Percentiles rank a stretch among this genome's conserved stretches.
Conservation (phyloP, 345 rosid genomes). For the Draba incana region DNA sequence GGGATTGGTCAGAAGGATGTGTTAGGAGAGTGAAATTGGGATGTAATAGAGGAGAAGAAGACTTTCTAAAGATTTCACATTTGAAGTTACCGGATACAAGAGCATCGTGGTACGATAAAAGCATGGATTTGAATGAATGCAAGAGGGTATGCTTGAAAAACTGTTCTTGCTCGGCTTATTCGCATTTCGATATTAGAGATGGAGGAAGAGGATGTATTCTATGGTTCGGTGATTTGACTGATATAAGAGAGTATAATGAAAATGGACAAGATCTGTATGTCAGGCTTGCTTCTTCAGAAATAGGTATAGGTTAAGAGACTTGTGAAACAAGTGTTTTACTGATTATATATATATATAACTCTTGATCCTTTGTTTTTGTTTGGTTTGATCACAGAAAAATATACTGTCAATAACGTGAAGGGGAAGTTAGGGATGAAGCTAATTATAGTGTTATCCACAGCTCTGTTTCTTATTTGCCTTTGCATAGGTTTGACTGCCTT, state of each 20-base stretch:
- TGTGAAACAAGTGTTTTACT: constrained; percentile 16
- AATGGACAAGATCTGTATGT: constrained; percentile 80
- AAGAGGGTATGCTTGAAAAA: constrained; percentile 46
- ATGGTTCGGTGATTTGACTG: constrained; percentile 56
- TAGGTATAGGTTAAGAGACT: constrained; percentile 31
- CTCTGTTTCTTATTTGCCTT: constrained; percentile 29
- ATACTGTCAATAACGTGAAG: constrained; percentile 19
- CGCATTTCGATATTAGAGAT: constrained; percentile 44
- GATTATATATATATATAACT: background rate
- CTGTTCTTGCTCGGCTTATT: constrained; percentile 60
- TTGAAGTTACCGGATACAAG: constrained; percentile 76
- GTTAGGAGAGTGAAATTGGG: constrained; percentile 51
- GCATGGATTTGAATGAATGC: constrained; percentile 45
- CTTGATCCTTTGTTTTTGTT: background rate
- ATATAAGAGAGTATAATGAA: constrained; percentile 44
- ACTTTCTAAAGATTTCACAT: constrained; percentile 57
- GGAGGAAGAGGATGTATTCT: constrained; percentile 56
- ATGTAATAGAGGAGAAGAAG: constrained; percentile 52
- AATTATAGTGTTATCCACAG: constrained; percentile 24
- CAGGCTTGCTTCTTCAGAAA: constrained; percentile 54
- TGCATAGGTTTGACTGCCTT: constrained; percentile 12
- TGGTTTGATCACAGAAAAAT: constrained; percentile 26
- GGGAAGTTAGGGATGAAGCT: constrained; percentile 30
- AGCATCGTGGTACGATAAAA: constrained; percentile 49
- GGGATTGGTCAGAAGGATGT: constrained; percentile 80